These are phyloP conservation scores for Rubia yunnanensis DNA, from an alignment of 257 asterid species.

Conservation along the genomic window DNA sequence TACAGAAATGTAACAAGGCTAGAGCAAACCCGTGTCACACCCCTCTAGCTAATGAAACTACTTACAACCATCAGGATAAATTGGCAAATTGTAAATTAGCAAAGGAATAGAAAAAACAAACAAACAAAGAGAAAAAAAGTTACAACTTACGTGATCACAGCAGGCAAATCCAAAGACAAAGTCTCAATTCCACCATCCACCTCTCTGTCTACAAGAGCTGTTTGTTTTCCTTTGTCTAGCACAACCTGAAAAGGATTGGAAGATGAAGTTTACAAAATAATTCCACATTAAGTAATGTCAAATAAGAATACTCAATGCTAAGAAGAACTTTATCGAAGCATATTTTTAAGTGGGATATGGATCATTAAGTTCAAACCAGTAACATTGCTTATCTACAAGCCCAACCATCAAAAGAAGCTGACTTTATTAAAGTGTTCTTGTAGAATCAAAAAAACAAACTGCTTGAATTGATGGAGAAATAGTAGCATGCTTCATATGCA, in stretches of 20 bases:
- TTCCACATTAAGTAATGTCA: not conserved
- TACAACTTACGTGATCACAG: slow-evolving; percentile 78
- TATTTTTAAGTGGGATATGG: not conserved
- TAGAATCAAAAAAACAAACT: not conserved
- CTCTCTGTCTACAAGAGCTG: slow-evolving; percentile 80
- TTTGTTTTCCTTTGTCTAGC: slow-evolving; percentile 58
- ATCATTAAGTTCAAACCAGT: not conserved
- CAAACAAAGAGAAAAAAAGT: not conserved
- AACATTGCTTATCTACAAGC: not conserved
- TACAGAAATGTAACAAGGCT: not conserved
- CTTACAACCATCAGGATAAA: not conserved
- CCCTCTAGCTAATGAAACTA: not conserved
- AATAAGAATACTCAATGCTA: not conserved
- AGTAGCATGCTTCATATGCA: not conserved
- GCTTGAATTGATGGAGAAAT: not conserved
- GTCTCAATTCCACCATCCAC: slow-evolving; percentile 98
- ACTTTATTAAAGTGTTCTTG: not conserved
- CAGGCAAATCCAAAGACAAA: slow-evolving; percentile 76
- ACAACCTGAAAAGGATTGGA: slow-evolving; percentile 43
- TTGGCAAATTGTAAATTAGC: not conserved
- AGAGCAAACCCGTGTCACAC: too few relatives aligned
- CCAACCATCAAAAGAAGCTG: not conserved
- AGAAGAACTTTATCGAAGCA: not conserved
- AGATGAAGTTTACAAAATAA: not conserved
- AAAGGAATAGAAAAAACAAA: not conserved